phyloP scores from a whole-genome alignment of 306 rosid species.

The Rosa multiflora region DNA sequence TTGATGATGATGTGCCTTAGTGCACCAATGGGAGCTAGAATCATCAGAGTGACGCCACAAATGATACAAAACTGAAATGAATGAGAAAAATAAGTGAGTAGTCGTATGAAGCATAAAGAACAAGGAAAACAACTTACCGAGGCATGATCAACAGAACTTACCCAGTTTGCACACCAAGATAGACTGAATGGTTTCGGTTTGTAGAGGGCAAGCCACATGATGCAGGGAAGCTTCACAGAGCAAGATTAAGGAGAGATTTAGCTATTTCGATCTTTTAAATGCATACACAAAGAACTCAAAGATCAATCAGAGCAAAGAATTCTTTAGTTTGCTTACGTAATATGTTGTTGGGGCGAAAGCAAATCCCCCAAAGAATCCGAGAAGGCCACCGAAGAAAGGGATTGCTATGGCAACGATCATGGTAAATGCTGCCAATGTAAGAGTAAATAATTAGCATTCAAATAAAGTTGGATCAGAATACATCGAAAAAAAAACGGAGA shows the following conservation, averaged over 20 bases:
- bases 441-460: background rate
- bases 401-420: conserved; percentile 55
- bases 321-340: conserved; percentile 47
- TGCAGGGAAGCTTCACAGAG: conserved; percentile 72
- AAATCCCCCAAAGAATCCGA: conserved; percentile 88
- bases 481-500: background rate
- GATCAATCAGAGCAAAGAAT: background rate
- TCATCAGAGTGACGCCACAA: conserved; percentile 62
- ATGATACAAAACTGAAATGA: conserved; percentile 55
- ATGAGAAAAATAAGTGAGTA: background rate
- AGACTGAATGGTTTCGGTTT: conserved; percentile 59
- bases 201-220: conserved; percentile 66
- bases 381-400: conserved; percentile 84
- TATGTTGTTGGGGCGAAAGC: conserved; percentile 90
- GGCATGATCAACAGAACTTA: conserved; percentile 19
- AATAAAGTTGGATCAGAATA: background rate
- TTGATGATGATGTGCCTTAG: conserved; percentile 54
- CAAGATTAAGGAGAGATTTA: background rate
- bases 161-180: conserved; percentile 77
- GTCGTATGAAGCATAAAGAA: background rate
- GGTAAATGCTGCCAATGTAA: conserved; percentile 46
- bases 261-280: background rate
- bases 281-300: background rate
- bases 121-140: background rate
- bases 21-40: conserved; percentile 72